These are phyloP conservation scores for Ophiostoma sp. DNA, from an alignment of 2,329 filamentous ascomycete genomes.

Conservation along the genomic window DNA sequence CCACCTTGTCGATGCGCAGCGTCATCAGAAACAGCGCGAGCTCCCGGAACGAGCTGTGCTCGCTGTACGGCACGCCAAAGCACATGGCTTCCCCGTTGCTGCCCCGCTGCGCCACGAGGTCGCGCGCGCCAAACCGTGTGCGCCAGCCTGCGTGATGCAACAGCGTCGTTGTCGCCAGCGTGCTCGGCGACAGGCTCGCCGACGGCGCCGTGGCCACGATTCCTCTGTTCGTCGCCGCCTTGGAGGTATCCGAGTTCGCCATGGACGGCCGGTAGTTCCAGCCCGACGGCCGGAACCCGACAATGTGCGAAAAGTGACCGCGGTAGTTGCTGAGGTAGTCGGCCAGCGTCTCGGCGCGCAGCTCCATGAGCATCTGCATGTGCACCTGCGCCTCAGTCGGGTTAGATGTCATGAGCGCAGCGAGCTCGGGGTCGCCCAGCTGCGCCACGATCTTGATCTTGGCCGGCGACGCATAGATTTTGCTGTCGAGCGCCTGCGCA, in stretches of 20 bases:
- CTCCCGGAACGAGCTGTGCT: constrained; percentile 93
- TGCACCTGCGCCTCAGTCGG: constrained; percentile 87
- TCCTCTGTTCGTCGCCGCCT: neutral
- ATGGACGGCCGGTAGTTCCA: constrained; percentile 76
- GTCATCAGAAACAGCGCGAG: constrained; percentile 88
- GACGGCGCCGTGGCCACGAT: constrained; percentile 30
- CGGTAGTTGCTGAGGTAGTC: constrained; percentile 80
- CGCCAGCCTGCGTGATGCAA: constrained; percentile 65
- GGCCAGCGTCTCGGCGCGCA: constrained; percentile 81
- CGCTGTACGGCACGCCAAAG: constrained; percentile 91
- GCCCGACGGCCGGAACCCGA: constrained; percentile 86
- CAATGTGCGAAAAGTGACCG: constrained; percentile 75
- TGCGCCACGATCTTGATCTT: constrained; percentile 83
- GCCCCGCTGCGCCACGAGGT: constrained; percentile 76
- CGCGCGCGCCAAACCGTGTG: constrained; percentile 62
- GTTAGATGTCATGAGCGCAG: constrained; percentile 68
- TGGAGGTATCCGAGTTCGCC: neutral
- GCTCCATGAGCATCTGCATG: constrained; percentile 95
- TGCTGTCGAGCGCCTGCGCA: constrained; percentile 74
- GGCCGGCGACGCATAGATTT: constrained; percentile 78
- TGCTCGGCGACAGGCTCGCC: constrained; percentile 45
- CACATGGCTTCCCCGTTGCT: constrained; percentile 77
- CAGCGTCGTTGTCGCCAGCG: constrained; percentile 46
- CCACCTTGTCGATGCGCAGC: constrained; percentile 77
- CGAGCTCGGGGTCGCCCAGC: constrained; percentile 78